Percentiles rank a stretch among this genome's conserved stretches.
phyloP scores from a whole-genome alignment of 2,329 filamentous ascomycete species.

The Colletotrichum brevisporum region DNA sequence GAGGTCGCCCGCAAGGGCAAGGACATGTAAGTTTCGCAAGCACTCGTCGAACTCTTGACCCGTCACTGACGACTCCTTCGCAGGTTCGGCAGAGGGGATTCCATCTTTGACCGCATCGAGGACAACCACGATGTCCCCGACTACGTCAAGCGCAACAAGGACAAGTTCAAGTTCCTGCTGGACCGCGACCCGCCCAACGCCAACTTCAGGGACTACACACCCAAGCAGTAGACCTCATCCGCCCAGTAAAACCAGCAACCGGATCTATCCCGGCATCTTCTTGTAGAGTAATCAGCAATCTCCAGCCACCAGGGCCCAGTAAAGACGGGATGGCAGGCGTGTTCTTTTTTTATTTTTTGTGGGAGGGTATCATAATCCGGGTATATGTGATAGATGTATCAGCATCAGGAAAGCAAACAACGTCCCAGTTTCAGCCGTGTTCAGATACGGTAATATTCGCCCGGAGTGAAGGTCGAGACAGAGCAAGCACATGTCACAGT shows the following conservation, averaged over 20 bases:
- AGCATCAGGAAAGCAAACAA: not conserved
- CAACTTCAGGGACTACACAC: slow-evolving; percentile 51
- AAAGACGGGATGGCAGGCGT: slow-evolving; percentile 20
- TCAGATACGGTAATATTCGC: too few species aligned
- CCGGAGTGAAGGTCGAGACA: too few species aligned
- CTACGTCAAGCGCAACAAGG: slow-evolving; percentile 52
- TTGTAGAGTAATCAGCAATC: slow-evolving; percentile 6
- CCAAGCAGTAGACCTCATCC: not conserved
- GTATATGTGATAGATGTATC: not conserved
- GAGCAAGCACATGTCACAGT: too few species aligned
- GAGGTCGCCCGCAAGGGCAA: slow-evolving; percentile 57
- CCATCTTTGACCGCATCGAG: slow-evolving; percentile 48
- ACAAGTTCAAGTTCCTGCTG: slow-evolving; percentile 54
- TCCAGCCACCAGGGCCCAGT: not conserved
- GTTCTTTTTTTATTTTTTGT: not conserved
- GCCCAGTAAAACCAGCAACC: too few species aligned
- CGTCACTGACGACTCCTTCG: not conserved
- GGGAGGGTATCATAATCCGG: slow-evolving; percentile 1
- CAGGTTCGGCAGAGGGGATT: slow-evolving; percentile 43
- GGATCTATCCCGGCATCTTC: too few species aligned
- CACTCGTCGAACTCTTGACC: slow-evolving; percentile 48
- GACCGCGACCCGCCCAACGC: slow-evolving; percentile 55
- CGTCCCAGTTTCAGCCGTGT: too few species aligned
- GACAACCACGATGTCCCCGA: slow-evolving; percentile 58
- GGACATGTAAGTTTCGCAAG: slow-evolving; percentile 57